Evolutionary conservation across 2,329 filamentous ascomycete genomes (phyloP).

Genomic region (Ophiostoma perfectum): DNA sequence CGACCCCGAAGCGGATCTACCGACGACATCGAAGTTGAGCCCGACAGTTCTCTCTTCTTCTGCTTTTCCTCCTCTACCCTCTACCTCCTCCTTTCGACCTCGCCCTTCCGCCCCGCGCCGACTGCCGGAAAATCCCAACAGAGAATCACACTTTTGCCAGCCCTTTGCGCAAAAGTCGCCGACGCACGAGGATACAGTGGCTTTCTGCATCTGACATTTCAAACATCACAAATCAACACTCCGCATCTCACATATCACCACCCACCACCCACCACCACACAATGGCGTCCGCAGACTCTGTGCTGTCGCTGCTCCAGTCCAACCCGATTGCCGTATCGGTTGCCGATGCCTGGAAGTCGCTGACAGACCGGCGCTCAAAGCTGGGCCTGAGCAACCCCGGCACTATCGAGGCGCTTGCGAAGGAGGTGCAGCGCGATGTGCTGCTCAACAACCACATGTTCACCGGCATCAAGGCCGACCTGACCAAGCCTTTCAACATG

Average conservation of each 20-base stretch:
- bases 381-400: constrained; percentile 89
- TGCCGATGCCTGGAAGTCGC: constrained; percentile 71
- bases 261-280: neutral
- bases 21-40: neutral
- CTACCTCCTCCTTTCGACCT: neutral
- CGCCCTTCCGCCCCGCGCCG: neutral
- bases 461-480: constrained; percentile 87
- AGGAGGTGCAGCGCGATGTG: constrained; percentile 94
- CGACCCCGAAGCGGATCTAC: constrained; percentile 1
- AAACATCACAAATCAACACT: neutral
- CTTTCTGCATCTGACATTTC: too few relatives aligned
- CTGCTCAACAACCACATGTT: constrained; percentile 97
- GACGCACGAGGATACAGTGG: too few relatives aligned
- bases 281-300: constrained; percentile 49
- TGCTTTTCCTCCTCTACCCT: neutral
- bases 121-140: neutral
- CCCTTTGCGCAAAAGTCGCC: too few relatives aligned
- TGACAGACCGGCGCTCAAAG: constrained; percentile 79
- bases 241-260: neutral
- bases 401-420: constrained; percentile 75
- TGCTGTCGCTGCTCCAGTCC: constrained; percentile 62
- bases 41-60: too few relatives aligned
- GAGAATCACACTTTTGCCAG: neutral
- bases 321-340: constrained; percentile 67
- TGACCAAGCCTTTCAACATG: constrained; percentile 94